Evolutionary conservation across 2,329 filamentous ascomycete genomes (phyloP).

Genomic region (Pyrenochaeta sp.): DNA sequence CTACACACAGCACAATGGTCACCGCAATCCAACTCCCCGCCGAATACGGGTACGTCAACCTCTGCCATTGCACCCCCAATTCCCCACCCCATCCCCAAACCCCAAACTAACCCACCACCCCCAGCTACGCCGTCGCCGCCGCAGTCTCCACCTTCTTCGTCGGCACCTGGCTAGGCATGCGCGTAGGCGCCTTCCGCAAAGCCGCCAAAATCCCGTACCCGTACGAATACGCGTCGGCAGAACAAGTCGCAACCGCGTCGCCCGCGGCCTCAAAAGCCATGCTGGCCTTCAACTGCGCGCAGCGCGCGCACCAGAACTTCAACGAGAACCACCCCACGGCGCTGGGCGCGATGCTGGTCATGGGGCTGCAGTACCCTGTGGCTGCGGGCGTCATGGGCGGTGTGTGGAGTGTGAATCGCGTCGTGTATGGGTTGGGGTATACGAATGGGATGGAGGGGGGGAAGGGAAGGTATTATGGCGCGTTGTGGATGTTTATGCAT

Average conservation of each 20-base stretch:
- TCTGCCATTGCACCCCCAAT: neutral
- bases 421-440: conserved; percentile 59
- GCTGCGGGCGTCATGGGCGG: conserved; percentile 55
- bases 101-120: conserved; percentile 10
- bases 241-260: conserved; percentile 56
- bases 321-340: conserved; percentile 64
- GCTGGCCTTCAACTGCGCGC: conserved; percentile 55
- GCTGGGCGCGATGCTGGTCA: conserved; percentile 60
- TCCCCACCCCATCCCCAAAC: neutral
- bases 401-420: conserved; percentile 59
- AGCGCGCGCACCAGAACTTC: conserved; percentile 62
- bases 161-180: conserved; percentile 58
- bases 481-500: conserved; percentile 42
- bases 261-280: conserved; percentile 52
- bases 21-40: no score
- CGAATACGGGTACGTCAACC: no score
- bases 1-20: no score
- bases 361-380: conserved; percentile 62
- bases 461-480: conserved; percentile 53
- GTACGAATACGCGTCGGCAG: conserved; percentile 63
- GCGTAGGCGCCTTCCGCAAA: conserved; percentile 58
- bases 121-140: conserved; percentile 63
- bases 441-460: conserved; percentile 51
- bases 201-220: conserved; percentile 64
- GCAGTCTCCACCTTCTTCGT: conserved; percentile 64